These are phyloP conservation scores for Orychophragmus violaceus DNA, from an alignment of 345 rosid species.

Conservation along the genomic window DNA sequence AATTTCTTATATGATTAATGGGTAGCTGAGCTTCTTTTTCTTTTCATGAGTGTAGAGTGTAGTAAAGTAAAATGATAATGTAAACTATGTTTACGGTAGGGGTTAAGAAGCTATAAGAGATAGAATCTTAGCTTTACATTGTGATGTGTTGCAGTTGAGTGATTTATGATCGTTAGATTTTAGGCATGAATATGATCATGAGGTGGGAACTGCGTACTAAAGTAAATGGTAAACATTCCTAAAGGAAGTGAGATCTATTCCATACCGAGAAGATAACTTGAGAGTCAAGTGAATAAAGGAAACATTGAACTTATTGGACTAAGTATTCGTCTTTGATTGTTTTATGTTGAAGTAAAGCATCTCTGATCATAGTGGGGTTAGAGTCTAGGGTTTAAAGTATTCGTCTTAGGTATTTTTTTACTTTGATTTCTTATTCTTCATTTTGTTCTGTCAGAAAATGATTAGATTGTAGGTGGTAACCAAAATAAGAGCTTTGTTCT, in stretches of 20 bases:
- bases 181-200: not conserved
- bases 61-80: not conserved
- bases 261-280: not conserved
- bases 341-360: not conserved
- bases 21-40: not conserved
- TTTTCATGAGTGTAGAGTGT: not conserved
- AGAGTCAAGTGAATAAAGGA: not conserved
- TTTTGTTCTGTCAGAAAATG: not conserved
- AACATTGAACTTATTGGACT: conserved; percentile 1
- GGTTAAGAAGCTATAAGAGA: not conserved
- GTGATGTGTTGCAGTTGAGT: not conserved
- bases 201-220: not conserved
- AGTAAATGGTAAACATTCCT: not conserved
- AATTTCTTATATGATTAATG: not conserved
- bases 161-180: not conserved
- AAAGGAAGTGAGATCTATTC: not conserved
- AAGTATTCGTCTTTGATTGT: not conserved
- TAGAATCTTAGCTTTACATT: not conserved
- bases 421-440: not conserved
- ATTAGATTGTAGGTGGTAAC: not conserved
- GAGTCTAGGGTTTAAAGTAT: not conserved
- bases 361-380: not conserved
- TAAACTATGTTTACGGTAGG: not conserved
- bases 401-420: not conserved
- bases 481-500: not conserved